Evolutionary conservation across 2,329 filamentous ascomycete genomes (phyloP).

Genomic region (Monascus ruber): DNA sequence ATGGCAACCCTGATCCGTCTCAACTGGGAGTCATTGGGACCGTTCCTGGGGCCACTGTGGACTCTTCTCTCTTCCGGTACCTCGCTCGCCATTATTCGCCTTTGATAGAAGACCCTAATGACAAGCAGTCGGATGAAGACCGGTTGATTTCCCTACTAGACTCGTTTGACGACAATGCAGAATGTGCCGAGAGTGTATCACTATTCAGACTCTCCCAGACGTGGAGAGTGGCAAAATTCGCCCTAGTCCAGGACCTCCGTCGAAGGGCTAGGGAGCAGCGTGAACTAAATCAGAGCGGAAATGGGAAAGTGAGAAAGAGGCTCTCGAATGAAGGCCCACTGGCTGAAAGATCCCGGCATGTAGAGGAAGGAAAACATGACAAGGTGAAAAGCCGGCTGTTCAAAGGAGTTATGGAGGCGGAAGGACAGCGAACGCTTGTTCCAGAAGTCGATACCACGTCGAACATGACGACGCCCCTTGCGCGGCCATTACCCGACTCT

Average conservation of each 20-base stretch:
- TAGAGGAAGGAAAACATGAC: slow-evolving; percentile 22
- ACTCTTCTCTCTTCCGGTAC: slow-evolving; percentile 30
- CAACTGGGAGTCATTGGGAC: slow-evolving; percentile 40
- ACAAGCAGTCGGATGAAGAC: slow-evolving; percentile 11
- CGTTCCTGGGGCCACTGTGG: slow-evolving; percentile 36
- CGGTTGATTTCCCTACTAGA: slow-evolving; percentile 25
- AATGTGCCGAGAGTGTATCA: slow-evolving; percentile 40
- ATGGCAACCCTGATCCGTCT: slow-evolving; percentile 27
- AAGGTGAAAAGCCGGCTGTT: slow-evolving; percentile 33
- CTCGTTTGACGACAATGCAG: slow-evolving; percentile 43
- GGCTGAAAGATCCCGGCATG: slow-evolving; percentile 13
- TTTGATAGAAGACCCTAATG: slow-evolving; percentile 20
- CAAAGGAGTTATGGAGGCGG: slow-evolving; percentile 31
- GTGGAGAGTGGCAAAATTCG: slow-evolving; percentile 46
- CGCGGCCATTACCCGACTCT: slow-evolving; percentile 36
- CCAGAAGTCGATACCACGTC: slow-evolving; percentile 40
- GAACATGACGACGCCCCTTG: slow-evolving; percentile 46
- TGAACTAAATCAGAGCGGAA: slow-evolving; percentile 9
- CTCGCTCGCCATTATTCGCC: slow-evolving; percentile 33
- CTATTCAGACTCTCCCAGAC: slow-evolving; percentile 45
- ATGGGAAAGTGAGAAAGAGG: slow-evolving; percentile 13
- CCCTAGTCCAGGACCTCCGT: slow-evolving; percentile 39
- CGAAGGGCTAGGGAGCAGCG: slow-evolving; percentile 25
- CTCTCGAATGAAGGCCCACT: slow-evolving; percentile 19
- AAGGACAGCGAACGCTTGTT: slow-evolving; percentile 18